Evolutionary conservation across 495 filamentous ascomycete genomes (phyloP), one percentile per base, ranked within the genome.

Genomic region (Oidiodendron maius): DNA sequence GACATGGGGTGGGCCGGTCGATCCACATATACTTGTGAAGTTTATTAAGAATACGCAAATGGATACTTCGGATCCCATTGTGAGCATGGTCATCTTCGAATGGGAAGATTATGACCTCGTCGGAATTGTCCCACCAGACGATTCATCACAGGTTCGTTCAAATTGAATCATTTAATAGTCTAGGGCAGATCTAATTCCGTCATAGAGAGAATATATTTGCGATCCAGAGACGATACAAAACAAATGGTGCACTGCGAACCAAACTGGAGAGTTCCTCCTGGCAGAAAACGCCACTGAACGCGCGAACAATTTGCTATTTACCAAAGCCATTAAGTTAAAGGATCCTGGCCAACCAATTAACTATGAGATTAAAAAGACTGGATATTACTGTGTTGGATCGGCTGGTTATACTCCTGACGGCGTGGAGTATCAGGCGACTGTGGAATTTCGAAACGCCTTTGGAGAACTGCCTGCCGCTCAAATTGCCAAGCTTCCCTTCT

Each of bases 401-500:
- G 82, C 78, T 54, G 72, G 71, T 21, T 89, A 76, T 61, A 74
- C 71, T 23, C 70, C 71, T n/a, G 66, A 71, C 8, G 60, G 75
- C 22, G 57, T 67, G 20, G 65, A 82, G 39, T 99, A 90, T 62
- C 79, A 73, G 46, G 93, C 83, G 3, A 78, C 90, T 17, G 82
- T 95, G 40, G 89, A 90, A 61, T 97, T 97, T 64, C 79, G 89
- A 48, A 96, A 97, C 67, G 86, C 93, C 11, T 99, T 90, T 59
- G 93, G 93, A 61, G 91, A 97, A 72, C 83, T 99, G 41, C 89
- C 93, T 1, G 93, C 86, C 18, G 85, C 88, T 9, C 90, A 97
- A 64, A 96, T 99, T 59, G 84, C 93, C 12, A 97, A 97, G 65
- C 78, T 99, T 44, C 91, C 94, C 1, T 99, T 99, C 66, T 99